Base-by-base conservation (phyloP, 129 eudicot species). In the Rutidosis leptorrhynchoides region DNA sequence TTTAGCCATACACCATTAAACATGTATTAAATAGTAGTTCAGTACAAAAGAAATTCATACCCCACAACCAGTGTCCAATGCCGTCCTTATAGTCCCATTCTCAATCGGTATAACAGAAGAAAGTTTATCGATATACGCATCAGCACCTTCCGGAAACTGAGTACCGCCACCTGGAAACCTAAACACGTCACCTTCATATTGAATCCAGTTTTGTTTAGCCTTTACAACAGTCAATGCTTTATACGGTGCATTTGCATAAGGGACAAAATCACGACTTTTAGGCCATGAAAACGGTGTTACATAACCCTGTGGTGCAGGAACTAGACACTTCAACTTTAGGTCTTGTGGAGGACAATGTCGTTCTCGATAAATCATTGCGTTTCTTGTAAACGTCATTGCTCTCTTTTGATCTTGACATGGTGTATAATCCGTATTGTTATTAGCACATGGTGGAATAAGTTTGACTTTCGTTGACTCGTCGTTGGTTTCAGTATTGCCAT, bases 361-460 rank as follows among this genome's bases (percentile, higher is more conserved):
- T 56, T 87, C 95, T 26, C 95, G 77, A 62, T 87, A 87, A 35
- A 67, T 57, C 90, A 85, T 85, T 46, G 80, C 80, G 11, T 80
- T 85, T 73, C 92, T 70, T 5, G 92, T 87, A 65, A 82, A 88
- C 52, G 56, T 75, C 89, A 88, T 85, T 9, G 96, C 96, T 22
- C 84, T 86, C 37, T 35, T 82, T 35, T 84, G 90, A 76, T 84
- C 92, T 67, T 88, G 96, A 73, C 92, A 85, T 8, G 92, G 96
- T 0, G 95, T 87, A 66, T 87, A 82, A 62, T 87, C 95, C 5
- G 84, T 82, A 76, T 73, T 81, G 57, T 51, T 74, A 53, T 78
- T 63, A 8, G 58, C 57, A 25, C 73, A 77, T 27, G 81, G 68
- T 0, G 20, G 60, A 53, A 71, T 28, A 15, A 24, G 33, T 55